phyloP scores from a whole-genome alignment of 2,329 filamentous ascomycete species.

The Nemania serpens region DNA sequence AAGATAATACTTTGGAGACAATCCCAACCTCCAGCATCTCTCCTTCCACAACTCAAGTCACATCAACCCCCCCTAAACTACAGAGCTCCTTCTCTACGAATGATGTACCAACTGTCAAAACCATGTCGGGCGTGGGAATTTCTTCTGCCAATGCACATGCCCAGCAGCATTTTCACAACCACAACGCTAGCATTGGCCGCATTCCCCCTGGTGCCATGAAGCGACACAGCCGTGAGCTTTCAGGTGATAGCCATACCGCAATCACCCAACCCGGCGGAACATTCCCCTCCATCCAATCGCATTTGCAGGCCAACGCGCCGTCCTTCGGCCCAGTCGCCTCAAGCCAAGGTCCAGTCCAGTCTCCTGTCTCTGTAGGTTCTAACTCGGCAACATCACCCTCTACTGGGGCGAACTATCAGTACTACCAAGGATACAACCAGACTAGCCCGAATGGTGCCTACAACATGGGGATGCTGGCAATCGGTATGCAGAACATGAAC shows the following conservation, averaged over 20 bases:
- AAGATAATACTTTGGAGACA: slow-evolving; percentile 49
- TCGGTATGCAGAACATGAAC: slow-evolving; percentile 66
- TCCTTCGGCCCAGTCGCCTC: slow-evolving; percentile 73
- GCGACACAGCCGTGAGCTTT: slow-evolving; percentile 76
- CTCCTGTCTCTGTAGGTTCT: slow-evolving; percentile 32
- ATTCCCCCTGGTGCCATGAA: slow-evolving; percentile 71
- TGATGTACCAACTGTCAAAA: slow-evolving; percentile 86
- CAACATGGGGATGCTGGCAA: slow-evolving; percentile 65
- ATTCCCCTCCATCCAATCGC: slow-evolving; percentile 69
- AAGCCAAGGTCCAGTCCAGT: slow-evolving; percentile 38
- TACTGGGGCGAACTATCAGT: slow-evolving; percentile 26
- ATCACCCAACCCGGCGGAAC: slow-evolving; percentile 46
- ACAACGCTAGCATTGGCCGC: slow-evolving; percentile 81
- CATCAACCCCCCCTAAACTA: slow-evolving; percentile 72
- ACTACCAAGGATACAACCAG: slow-evolving; percentile 39
- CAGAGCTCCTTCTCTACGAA: slow-evolving; percentile 89
- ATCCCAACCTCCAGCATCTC: slow-evolving; percentile 47
- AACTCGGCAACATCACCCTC: slow-evolving; percentile 21
- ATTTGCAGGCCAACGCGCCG: slow-evolving; percentile 77
- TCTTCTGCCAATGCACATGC: slow-evolving; percentile 57
- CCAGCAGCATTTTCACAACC: slow-evolving; percentile 71
- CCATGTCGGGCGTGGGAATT: slow-evolving; percentile 44
- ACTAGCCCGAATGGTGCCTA: slow-evolving; percentile 34
- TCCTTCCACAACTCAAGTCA: slow-evolving; percentile 54
- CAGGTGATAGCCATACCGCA: slow-evolving; percentile 51